Percentiles rank a stretch among this genome's conserved stretches.
These are phyloP conservation scores for Corchorus capsularis DNA, from an alignment of 345 rosid genomes.

Conservation along the genomic window DNA sequence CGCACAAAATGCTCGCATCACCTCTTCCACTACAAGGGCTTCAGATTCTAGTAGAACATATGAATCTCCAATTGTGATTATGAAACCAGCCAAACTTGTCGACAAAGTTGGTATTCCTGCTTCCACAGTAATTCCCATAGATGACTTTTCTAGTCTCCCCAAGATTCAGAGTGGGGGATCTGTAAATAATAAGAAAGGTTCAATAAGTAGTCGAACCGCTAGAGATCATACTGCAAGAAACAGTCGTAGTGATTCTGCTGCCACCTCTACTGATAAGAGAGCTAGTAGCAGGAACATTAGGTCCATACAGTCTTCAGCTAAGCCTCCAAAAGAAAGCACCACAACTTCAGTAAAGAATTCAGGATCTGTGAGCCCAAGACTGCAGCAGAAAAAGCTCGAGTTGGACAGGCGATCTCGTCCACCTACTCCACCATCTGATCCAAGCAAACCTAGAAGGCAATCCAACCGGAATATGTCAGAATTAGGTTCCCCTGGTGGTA, in stretches of 20 bases:
- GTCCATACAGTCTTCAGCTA: constrained; percentile 44
- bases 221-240: constrained; percentile 52
- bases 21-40: constrained; percentile 36
- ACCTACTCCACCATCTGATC: constrained; percentile 80
- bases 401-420: constrained; percentile 76
- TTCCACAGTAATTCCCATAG: constrained; percentile 57
- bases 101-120: constrained; percentile 61
- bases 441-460: constrained; percentile 58
- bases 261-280: constrained; percentile 54
- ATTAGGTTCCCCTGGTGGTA: constrained; percentile 64
- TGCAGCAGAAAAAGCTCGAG: constrained; percentile 77
- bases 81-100: constrained; percentile 88
- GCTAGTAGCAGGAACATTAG: constrained; percentile 39
- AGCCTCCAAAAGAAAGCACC: constrained; percentile 56
- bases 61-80: constrained; percentile 93
- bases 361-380: constrained; percentile 77
- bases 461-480: constrained; percentile 43
- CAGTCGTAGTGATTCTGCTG: constrained; percentile 36
- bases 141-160: constrained; percentile 47
- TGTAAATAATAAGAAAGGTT: constrained; percentile 42
- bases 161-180: constrained; percentile 42
- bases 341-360: constrained; percentile 47
- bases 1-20: constrained; percentile 27
- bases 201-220: constrained; percentile 35
- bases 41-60: constrained; percentile 45